Base-by-base conservation (phyloP, 129 eudicot species). In the Artemisia argyi region DNA sequence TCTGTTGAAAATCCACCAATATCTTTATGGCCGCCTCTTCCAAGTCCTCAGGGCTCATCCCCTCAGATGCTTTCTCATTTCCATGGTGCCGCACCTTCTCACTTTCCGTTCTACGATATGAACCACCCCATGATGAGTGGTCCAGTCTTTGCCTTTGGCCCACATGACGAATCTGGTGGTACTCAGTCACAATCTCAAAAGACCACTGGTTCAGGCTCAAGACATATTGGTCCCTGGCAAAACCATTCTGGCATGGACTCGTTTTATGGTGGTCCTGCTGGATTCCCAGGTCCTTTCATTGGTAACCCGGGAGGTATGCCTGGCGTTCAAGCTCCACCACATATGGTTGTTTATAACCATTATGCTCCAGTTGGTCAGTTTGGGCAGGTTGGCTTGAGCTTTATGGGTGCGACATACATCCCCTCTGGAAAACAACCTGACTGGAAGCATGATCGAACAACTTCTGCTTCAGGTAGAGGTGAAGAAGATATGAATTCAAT, bases 321-420 rank as follows among this genome's bases (percentile, higher is more conserved):
- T 1, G 98, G 91, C 6, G 96, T 90, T 72, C 98, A 90, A 72
- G 89, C 88, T 48, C 88, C 96, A 28, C 94, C 97, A 1, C 97
- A 90, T 72, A 94, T 94, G 99, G 91, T 90, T 42, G 91, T 94
- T 51, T 94, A 94, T 73, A 90, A 94, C 79, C 99, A 94, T 84
- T 94, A 88, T 72, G 88, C 98, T 19, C 97, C 96, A 1, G 96
- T 88, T 4, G 97, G 99, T 19, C 99, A 90, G 79, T 94, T 84
- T 58, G 97, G 99, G 54, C 99, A 90, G 85, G 97, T 94, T 9
- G 99, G 99, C 62, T 84, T 94, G 81, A 94, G 96, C 85, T 94
- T 88, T 74, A 94, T 94, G 97, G 99, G 99, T 20, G 54, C 97
- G 46, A 86, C 99, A 6, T 94, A 87, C 68, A 82, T 94, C 16